Evolutionary conservation across 1,284 basidiomycete species (phyloP).

Genomic region (Sanghuangporus weigelae): DNA sequence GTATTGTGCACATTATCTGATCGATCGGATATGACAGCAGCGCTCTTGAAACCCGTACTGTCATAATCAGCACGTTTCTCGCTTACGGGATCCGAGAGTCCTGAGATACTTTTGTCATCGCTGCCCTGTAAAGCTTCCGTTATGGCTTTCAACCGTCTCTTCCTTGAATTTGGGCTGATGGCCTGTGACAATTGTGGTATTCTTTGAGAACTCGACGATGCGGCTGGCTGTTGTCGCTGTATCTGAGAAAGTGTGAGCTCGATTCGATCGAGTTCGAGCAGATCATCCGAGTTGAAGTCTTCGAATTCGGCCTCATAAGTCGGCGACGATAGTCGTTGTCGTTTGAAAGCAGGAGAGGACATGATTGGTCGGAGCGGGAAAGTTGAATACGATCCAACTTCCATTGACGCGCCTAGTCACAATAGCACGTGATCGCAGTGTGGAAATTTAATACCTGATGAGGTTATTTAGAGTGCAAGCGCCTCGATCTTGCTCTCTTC

Average conservation of each 20-base stretch:
- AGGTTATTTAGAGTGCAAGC: background rate
- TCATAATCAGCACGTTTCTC: background rate
- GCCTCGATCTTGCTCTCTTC: background rate
- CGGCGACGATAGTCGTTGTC: slow-evolving; percentile 61
- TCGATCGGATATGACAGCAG: background rate
- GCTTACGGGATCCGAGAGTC: background rate
- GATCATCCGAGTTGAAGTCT: slow-evolving; percentile 50
- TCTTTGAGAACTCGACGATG: slow-evolving; percentile 5
- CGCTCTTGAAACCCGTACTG: background rate
- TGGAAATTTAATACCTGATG: background rate
- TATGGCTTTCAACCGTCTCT: slow-evolving; percentile 12
- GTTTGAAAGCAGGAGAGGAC: slow-evolving; percentile 43
- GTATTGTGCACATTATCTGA: background rate
- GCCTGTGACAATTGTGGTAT: slow-evolving; percentile 5
- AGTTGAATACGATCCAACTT: background rate
- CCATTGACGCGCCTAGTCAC: background rate
- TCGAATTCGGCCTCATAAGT: slow-evolving; percentile 56
- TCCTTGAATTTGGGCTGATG: background rate
- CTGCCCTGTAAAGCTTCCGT: background rate
- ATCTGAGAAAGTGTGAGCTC: slow-evolving; percentile 44
- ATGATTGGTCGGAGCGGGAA: slow-evolving; percentile 19
- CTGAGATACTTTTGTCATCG: background rate
- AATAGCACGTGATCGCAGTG: background rate
- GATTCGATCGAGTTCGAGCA: slow-evolving; percentile 50
- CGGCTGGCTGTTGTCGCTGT: background rate